Evolutionary conservation across 176 grass and related monocot species (phyloP).

Genomic region (Musa troglodytarum): DNA sequence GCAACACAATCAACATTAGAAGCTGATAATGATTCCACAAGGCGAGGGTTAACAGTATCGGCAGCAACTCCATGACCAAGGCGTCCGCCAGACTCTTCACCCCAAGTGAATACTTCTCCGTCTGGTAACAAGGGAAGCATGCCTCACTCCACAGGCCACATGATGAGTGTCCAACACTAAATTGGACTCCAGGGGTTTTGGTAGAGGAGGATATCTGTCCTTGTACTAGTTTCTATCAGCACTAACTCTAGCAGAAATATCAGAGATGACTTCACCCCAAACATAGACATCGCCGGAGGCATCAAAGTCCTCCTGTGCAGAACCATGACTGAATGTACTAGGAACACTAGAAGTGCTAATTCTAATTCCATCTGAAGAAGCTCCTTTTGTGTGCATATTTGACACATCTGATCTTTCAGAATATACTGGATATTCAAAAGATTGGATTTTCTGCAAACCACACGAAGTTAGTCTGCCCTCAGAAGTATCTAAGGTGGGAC

Average conservation of each 20-base stretch:
- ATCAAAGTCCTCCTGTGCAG: constrained; percentile 81
- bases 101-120: constrained; percentile 94
- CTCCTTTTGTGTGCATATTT: constrained; percentile 92
- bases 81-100: constrained; percentile 72
- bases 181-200: constrained; percentile 94
- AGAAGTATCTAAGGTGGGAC: constrained; percentile 16
- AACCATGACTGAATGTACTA: constrained; percentile 97
- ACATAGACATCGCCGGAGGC: constrained; percentile 85
- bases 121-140: constrained; percentile 78
- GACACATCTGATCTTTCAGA: constrained; percentile 61
- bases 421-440: constrained; percentile 49
- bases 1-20: constrained; percentile 56
- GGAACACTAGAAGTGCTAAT: constrained; percentile 85
- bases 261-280: constrained; percentile 84
- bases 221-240: constrained; percentile 28
- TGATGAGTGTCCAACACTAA: constrained; percentile 84
- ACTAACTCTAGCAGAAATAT: constrained; percentile 23
- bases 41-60: constrained; percentile 57
- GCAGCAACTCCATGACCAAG: constrained; percentile 75
- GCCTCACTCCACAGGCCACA: constrained; percentile 74
- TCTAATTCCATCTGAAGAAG: constrained; percentile 61
- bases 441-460: constrained; percentile 51
- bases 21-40: constrained; percentile 75
- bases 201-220: constrained; percentile 55
- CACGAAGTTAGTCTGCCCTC: constrained; percentile 69